These are phyloP conservation scores for Biscogniauxia mediterranea DNA, from an alignment of 2,329 filamentous ascomycete species.

Conservation along the genomic window DNA sequence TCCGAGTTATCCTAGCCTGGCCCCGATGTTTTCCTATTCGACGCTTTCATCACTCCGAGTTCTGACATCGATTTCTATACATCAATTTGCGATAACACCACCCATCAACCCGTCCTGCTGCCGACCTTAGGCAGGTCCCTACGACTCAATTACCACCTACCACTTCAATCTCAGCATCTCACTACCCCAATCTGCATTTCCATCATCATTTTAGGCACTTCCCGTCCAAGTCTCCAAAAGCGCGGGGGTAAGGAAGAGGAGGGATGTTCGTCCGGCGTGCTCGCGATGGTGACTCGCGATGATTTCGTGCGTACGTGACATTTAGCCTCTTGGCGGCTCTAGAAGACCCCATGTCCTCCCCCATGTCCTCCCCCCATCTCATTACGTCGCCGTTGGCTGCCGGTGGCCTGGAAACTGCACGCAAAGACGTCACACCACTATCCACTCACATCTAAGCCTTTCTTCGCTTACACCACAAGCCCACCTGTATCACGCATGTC, in stretches of 20 bases:
- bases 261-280: slow-evolving; percentile 8
- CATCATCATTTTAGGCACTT: background rate
- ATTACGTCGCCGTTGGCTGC: slow-evolving; percentile 22
- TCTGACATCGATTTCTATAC: slow-evolving; percentile 6
- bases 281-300: background rate
- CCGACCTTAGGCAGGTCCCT: background rate
- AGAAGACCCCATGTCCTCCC: slow-evolving; percentile 8
- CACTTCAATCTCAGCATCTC: background rate
- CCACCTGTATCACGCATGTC: slow-evolving; percentile 8
- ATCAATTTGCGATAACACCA: background rate
- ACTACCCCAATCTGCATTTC: background rate
- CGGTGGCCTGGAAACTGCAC: background rate
- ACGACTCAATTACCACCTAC: background rate
- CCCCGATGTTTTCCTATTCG: slow-evolving; percentile 12
- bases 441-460: background rate
- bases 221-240: background rate
- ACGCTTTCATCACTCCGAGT: slow-evolving; percentile 14
- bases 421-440: background rate
- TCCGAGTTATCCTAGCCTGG: background rate
- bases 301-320: slow-evolving; percentile 14
- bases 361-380: slow-evolving; percentile 12
- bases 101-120: background rate
- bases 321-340: slow-evolving; percentile 27
- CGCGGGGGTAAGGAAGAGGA: slow-evolving; percentile 1
- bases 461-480: slow-evolving; percentile 14